These are phyloP conservation scores for Aspergillus novofumigatus DNA, from an alignment of 2,329 filamentous ascomycete genomes.

Conservation along the genomic window DNA sequence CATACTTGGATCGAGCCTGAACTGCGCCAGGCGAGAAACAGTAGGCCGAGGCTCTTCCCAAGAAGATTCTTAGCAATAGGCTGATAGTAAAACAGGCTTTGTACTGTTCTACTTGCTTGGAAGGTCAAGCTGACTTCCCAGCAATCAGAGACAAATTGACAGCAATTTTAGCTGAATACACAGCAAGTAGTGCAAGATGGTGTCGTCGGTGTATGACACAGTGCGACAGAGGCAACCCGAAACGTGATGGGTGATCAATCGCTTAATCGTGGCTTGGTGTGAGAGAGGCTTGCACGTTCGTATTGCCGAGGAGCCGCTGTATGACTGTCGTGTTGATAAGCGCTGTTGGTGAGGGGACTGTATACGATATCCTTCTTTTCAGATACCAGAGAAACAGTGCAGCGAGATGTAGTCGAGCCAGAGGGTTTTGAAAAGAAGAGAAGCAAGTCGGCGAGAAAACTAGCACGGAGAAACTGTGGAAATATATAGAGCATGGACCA, in stretches of 20 bases:
- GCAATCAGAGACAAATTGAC: neutral
- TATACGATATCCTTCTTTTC: neutral
- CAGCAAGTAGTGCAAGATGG: neutral
- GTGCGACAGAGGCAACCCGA: neutral
- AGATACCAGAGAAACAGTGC: neutral
- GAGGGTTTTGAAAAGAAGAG: neutral
- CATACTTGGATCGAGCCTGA: slow-evolving; percentile 13
- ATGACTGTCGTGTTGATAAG: neutral
- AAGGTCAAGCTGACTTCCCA: neutral
- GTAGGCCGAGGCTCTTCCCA: neutral
- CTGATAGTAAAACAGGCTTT: neutral
- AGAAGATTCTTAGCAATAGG: neutral
- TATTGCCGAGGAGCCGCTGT: neutral
- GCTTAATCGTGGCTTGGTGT: neutral
- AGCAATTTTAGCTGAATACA: neutral
- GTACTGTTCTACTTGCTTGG: neutral
- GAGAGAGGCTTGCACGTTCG: neutral
- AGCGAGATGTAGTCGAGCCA: neutral
- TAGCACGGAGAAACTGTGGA: neutral
- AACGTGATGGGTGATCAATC: neutral
- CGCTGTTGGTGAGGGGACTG: neutral
- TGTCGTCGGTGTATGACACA: neutral
- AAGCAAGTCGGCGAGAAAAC: neutral
- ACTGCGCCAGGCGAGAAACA: neutral
- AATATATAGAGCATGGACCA: neutral